Percentiles rank a stretch among this genome's conserved stretches.
Conservation (phyloP, 169 alveolate genomes). For the Fabrea salina region DNA sequence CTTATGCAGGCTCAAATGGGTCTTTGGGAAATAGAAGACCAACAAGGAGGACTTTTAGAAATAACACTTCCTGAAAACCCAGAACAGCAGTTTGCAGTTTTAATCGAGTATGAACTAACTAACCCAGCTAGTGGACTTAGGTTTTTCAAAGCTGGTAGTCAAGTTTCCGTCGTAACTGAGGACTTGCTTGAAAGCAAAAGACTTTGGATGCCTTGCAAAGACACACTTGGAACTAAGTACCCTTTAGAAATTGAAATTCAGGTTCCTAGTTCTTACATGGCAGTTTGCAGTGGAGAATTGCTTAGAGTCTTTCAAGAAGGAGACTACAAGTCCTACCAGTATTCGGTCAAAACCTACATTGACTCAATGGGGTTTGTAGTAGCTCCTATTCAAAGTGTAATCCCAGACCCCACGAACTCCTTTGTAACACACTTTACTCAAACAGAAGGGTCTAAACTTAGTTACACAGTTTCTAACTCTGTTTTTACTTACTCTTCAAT, state of each 20-base stretch:
- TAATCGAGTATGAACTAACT: neutral
- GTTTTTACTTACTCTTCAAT: neutral
- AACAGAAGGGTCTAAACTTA: neutral
- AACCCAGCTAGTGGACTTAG: constrained; percentile 8
- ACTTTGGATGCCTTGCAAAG: constrained; percentile 26
- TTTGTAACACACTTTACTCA: neutral
- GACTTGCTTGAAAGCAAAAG: neutral
- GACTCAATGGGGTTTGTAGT: constrained; percentile 15
- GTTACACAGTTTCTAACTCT: constrained; percentile 1
- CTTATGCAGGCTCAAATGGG: neutral
- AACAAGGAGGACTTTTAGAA: neutral
- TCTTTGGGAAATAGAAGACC: constrained; percentile 6
- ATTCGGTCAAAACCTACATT: neutral
- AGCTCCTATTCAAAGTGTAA: neutral
- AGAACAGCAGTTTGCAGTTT: neutral
- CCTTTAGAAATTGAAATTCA: neutral
- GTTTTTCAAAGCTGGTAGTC: neutral
- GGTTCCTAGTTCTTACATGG: constrained; percentile 35
- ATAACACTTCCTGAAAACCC: neutral
- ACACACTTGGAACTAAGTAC: neutral
- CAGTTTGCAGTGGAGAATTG: constrained; percentile 39
- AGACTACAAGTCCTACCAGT: neutral
- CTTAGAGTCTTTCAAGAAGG: neutral
- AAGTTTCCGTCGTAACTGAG: constrained; percentile 4
- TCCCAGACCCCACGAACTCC: neutral